phyloP scores from a whole-genome alignment of 78 protist genomes.

The Trichosphaerium sp. region DNA sequence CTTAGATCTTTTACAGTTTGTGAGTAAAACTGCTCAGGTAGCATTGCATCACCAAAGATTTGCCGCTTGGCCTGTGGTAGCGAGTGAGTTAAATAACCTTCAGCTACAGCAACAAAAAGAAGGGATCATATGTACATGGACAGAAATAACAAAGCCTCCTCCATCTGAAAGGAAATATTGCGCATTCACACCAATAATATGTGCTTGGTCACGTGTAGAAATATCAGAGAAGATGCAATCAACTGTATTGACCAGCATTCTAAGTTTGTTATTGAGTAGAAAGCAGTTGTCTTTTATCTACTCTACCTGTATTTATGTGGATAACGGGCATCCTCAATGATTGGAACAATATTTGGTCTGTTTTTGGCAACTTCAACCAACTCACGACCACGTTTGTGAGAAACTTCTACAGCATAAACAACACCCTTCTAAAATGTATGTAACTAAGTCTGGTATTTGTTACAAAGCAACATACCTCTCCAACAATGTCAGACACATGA shows the following conservation, averaged over 20 bases:
- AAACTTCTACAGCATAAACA: slow-evolving; percentile 99
- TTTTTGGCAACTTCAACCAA: slow-evolving; percentile 95
- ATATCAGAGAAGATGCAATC: slow-evolving; percentile 98
- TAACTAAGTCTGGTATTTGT: not conserved
- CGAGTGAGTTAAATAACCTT: slow-evolving; percentile 79
- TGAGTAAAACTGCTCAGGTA: slow-evolving; percentile 93
- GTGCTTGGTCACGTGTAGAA: slow-evolving; percentile 99
- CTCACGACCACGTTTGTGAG: slow-evolving; percentile 97
- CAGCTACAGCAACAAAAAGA: not conserved
- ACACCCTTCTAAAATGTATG: slow-evolving; percentile 62
- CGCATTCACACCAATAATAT: slow-evolving; percentile 97
- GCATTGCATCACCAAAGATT: no score
- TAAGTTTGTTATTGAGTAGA: slow-evolving; percentile 4
- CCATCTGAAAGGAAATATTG: slow-evolving; percentile 95
- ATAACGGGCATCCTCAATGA: slow-evolving; percentile 98
- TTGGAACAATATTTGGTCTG: slow-evolving; percentile 98
- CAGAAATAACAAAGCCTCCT: slow-evolving; percentile 95
- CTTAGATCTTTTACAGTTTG: slow-evolving; percentile 75
- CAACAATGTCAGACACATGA: slow-evolving; percentile 97
- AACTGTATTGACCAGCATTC: slow-evolving; percentile 98
- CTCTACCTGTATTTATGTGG: slow-evolving; percentile 80
- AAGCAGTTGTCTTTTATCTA: no score
- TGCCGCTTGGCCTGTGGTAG: slow-evolving; percentile 91
- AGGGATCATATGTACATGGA: no score
- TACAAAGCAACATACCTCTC: slow-evolving; percentile 59